Base-by-base conservation (phyloP, 2,329 filamentous ascomycete species). In the Pestalotiopsis sp. region DNA sequence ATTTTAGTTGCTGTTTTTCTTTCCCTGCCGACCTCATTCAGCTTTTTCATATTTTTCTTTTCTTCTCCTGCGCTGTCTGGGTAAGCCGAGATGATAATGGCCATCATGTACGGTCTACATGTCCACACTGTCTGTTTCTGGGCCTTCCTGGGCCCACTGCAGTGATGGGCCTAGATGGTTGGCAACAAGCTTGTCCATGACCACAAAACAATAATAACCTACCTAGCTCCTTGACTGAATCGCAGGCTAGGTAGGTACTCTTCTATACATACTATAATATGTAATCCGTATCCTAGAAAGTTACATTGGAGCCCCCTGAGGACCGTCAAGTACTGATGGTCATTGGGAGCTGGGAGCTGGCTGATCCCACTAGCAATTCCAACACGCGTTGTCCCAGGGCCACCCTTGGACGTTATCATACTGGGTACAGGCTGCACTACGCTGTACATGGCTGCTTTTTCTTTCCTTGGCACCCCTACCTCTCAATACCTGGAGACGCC, bases 181-280 rank as follows among this genome's bases (percentile, higher is more conserved):
- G 31, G 27, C 27, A 31, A 31, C 27, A 31, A 31, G 59, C 59
- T 61, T 25, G 31, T 38, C 59, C 59, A 36, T 61, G 59, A 9
- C 31, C 61, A 49, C 38, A 49, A 20, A 65, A 39, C 39, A 36
- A 23, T 45, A 57, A 65, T n/a, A 27, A 23, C n/a, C 13, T 25
- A 57, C 49, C 39, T 27, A 27, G 63, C 63, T 65, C 63, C 63
- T 25, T 65, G 63, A 65, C 36, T 65, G 59, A 61, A 61, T 61
- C 59, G 59, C 27, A 39, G 59, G 25, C 59, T 45, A 31, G 6
- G 27, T 31, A 7, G 27, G 27, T 31, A 65, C 58, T 38, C 11
- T 25, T 36, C 41, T n/a, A 52, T 52, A 52, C 14, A 52, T 17
- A 52, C 45, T 52, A 52, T 17, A 52, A 52, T 52, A 52, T 52